Evolutionary conservation across 1,284 basidiomycete species (phyloP).

Genomic region (Cerioporus squamosus): DNA sequence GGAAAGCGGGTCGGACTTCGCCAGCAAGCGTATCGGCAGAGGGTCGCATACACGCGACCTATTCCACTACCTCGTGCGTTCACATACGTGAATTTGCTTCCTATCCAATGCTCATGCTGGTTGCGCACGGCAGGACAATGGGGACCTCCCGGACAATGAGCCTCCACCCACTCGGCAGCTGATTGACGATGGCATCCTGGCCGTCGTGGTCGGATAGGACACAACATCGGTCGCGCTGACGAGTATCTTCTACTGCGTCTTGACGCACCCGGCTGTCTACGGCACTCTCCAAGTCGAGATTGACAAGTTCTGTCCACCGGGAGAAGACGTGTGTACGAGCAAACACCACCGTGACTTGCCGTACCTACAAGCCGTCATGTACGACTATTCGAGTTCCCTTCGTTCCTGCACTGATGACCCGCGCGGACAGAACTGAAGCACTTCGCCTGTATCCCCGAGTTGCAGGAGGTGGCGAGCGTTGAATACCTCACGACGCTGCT

Average conservation of each 20-base stretch:
- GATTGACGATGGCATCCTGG: slow-evolving; percentile 10
- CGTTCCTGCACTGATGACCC: not conserved
- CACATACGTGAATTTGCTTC: not conserved
- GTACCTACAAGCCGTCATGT: slow-evolving; percentile 35
- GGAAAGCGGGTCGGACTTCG: not conserved
- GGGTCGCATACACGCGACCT: slow-evolving; percentile 12
- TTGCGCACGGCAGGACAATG: slow-evolving; percentile 13
- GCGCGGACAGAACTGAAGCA: slow-evolving; percentile 53
- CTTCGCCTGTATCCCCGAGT: slow-evolving; percentile 59
- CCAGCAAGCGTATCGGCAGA: not conserved
- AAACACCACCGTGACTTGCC: slow-evolving; percentile 25
- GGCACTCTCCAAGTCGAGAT: slow-evolving; percentile 28
- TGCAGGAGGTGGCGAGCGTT: slow-evolving; percentile 53
- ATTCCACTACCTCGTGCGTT: slow-evolving; percentile 14
- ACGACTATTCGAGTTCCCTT: slow-evolving; percentile 2
- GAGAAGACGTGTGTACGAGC: slow-evolving; percentile 26
- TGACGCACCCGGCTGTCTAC: slow-evolving; percentile 19
- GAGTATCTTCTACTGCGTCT: slow-evolving; percentile 20
- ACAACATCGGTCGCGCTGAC: slow-evolving; percentile 27
- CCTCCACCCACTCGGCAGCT: slow-evolving; percentile 1
- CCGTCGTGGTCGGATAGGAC: slow-evolving; percentile 33
- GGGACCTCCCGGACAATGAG: slow-evolving; percentile 9
- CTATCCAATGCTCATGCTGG: not conserved
- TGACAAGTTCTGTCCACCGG: slow-evolving; percentile 28
- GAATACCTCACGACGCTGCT: slow-evolving; percentile 20